These are phyloP conservation scores for Globisporangium megalacanthum DNA, from an alignment of 352 stramenopile genomes.

Conservation along the genomic window DNA sequence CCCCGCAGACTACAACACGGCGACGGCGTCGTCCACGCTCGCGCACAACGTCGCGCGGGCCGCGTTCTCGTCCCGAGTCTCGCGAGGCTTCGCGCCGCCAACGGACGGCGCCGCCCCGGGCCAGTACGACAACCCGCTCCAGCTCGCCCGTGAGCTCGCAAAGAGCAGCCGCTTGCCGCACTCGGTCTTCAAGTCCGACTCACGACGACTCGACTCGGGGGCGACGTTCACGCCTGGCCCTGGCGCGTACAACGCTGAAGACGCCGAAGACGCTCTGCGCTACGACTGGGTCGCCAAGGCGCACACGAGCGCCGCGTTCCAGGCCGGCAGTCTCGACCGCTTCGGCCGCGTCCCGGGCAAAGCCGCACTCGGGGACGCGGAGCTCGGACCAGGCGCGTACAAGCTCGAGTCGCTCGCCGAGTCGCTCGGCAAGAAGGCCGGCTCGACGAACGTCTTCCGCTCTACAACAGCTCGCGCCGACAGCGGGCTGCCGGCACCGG, in stretches of 20 bases:
- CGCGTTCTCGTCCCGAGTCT: conserved; percentile 59
- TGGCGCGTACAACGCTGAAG: conserved; percentile 61
- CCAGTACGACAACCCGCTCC: conserved; percentile 64
- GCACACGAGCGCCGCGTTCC: conserved; percentile 61
- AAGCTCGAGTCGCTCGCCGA: conserved; percentile 20
- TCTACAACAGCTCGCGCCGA: conserved; percentile 33
- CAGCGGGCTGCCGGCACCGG: conserved; percentile 10
- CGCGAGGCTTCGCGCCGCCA: conserved; percentile 41
- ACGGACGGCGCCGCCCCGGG: conserved; percentile 49
- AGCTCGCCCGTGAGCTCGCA: conserved; percentile 26
- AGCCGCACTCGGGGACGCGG: conserved; percentile 27
- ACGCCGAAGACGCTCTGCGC: conserved; percentile 52
- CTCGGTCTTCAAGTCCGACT: conserved; percentile 62
- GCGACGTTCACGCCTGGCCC: conserved; percentile 37
- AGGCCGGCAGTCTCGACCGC: conserved; percentile 41
- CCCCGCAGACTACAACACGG: conserved; percentile 49
- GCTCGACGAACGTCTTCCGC: conserved; percentile 13
- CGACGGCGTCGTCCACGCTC: conserved; percentile 28
- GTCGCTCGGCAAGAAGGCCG: conserved; percentile 10
- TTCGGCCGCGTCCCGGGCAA: conserved; percentile 45
- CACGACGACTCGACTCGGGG: conserved; percentile 40
- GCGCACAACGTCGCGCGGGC: conserved; percentile 51
- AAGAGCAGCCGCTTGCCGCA: conserved; percentile 23
- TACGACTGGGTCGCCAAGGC: conserved; percentile 62
- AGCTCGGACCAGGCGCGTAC: conserved; percentile 64